phyloP scores from a whole-genome alignment of 768 basidiomycete genomes.

The Psilocybe cubensis region DNA sequence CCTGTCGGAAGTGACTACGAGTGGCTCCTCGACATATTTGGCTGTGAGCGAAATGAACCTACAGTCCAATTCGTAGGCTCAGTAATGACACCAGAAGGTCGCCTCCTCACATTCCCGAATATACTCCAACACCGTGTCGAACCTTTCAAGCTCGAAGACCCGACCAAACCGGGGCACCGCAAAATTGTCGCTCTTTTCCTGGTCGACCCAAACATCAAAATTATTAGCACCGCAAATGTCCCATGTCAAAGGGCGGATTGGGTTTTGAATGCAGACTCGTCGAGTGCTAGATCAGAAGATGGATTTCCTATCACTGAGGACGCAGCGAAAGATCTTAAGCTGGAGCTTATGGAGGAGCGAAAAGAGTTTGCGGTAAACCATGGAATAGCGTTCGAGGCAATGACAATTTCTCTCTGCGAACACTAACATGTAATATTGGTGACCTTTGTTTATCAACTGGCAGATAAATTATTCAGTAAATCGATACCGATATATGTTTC shows the following conservation, averaged over 20 bases:
- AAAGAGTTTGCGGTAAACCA: background rate
- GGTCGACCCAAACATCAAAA: constrained; percentile 35
- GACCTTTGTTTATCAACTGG: too few species aligned
- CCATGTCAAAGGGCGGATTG: constrained; percentile 35
- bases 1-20: constrained; percentile 23
- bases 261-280: constrained; percentile 17
- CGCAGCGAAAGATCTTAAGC: background rate
- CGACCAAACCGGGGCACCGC: constrained; percentile 41
- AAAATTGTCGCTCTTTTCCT: constrained; percentile 49
- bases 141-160: constrained; percentile 40
- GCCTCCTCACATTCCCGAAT: constrained; percentile 46
- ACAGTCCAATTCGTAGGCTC: constrained; percentile 34
- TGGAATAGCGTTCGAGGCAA: background rate
- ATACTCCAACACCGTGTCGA: constrained; percentile 43
- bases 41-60: constrained; percentile 23
- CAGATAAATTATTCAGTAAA: too few species aligned
- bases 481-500: too few species aligned
- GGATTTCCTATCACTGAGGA: background rate
- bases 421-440: background rate
- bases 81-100: constrained; percentile 36
- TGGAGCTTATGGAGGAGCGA: constrained; percentile 1
- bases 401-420: background rate
- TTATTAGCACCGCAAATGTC: constrained; percentile 33
- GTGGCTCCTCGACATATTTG: constrained; percentile 32
- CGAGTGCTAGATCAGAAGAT: background rate